phyloP scores from a whole-genome alignment of 2,329 filamentous ascomycete species.

The Penicillium sp. region DNA sequence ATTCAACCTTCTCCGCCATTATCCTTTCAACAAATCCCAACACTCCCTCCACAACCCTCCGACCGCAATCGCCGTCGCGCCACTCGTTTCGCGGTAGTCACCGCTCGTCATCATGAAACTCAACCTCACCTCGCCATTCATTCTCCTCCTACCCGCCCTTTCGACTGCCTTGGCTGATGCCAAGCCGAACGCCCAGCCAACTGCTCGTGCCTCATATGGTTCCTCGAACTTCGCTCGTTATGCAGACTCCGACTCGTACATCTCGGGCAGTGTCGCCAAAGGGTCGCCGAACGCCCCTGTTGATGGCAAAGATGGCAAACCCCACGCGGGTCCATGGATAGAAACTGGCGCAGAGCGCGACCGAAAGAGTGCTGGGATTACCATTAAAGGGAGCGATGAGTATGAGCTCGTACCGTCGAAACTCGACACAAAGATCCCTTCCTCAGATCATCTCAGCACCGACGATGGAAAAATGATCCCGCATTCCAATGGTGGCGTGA shows the following conservation, averaged over 20 bases:
- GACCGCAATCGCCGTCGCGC: conserved; percentile 1
- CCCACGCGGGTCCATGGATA: conserved; percentile 79
- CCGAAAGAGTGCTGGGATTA: conserved; percentile 38
- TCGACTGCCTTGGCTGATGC: conserved; percentile 30
- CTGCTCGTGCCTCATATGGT: conserved; percentile 17
- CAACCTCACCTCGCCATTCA: conserved; percentile 32
- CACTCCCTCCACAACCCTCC: not conserved
- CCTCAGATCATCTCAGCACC: conserved; percentile 44
- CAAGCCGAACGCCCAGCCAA: conserved; percentile 20
- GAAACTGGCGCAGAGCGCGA: conserved; percentile 54
- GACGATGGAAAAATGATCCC: conserved; percentile 50
- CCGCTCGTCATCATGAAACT: conserved; percentile 38
- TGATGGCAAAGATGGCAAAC: conserved; percentile 91
- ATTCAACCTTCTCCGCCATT: not conserved
- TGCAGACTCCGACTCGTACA: conserved; percentile 20
- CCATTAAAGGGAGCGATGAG: conserved; percentile 34
- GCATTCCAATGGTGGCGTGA: conserved; percentile 74
- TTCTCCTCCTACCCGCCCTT: conserved; percentile 42
- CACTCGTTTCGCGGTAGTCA: conserved; percentile 14
- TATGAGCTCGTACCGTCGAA: conserved; percentile 38
- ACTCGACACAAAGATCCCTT: conserved; percentile 28
- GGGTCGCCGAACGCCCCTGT: conserved; percentile 83
- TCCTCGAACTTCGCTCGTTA: conserved; percentile 20
- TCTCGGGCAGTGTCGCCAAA: conserved; percentile 36
- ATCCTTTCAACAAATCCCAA: not conserved